A percentile compares a stretch with the other conserved stretches of the same genome.
Conservation (phyloP, 78 protist species). For the Acrasis kona region DNA sequence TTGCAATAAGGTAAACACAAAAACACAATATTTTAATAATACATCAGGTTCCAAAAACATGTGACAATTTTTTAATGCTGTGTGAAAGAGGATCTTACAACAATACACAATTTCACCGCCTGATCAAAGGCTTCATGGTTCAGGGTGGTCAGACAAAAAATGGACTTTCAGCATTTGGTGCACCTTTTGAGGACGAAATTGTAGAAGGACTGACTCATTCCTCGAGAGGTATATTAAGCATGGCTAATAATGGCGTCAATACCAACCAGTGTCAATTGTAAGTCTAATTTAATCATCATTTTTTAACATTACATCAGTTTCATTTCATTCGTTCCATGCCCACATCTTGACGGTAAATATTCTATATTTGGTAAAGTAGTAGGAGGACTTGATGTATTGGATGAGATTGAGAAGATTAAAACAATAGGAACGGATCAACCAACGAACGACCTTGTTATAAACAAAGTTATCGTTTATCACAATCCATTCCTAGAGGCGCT, state of each 20-base stretch:
- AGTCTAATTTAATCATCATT: too few relatives aligned
- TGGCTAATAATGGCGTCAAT: slow-evolving; percentile 2
- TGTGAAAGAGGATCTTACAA: too few relatives aligned
- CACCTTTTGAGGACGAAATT: slow-evolving; percentile 1
- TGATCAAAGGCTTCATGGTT: too few relatives aligned
- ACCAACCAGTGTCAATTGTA: neutral
- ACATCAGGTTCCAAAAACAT: neutral
- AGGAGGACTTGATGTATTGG: neutral
- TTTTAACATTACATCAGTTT: too few relatives aligned
- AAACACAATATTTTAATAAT: too few relatives aligned
- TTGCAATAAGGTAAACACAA: too few relatives aligned
- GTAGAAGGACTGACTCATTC: neutral
- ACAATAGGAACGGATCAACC: neutral
- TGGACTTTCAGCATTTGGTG: too few relatives aligned
- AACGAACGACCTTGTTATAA: neutral
- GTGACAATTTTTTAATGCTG: too few relatives aligned
- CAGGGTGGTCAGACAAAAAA: too few relatives aligned
- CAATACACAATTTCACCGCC: too few relatives aligned
- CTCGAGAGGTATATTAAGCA: neutral
- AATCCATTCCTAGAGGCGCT: too few relatives aligned
- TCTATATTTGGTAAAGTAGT: neutral
- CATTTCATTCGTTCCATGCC: neutral
- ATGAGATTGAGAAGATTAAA: neutral
- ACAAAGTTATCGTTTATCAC: neutral
- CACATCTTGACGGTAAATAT: slow-evolving; percentile 4